Evolutionary conservation across 805 yeast genomes (phyloP).

Genomic region (Yarrowia deformans): DNA sequence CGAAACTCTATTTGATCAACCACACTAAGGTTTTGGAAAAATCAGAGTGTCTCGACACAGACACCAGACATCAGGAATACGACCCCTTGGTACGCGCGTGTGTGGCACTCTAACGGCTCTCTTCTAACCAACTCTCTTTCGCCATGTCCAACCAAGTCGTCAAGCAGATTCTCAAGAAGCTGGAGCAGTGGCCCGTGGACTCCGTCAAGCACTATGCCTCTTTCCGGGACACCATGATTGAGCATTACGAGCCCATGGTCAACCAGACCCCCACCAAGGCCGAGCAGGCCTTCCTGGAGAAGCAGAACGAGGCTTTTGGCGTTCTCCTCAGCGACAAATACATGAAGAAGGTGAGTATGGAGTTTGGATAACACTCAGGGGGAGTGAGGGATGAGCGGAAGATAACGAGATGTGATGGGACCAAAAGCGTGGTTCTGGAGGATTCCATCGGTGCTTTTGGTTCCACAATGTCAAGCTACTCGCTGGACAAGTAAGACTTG

Average conservation of each 20-base stretch:
- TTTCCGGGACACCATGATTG: constrained; percentile 35
- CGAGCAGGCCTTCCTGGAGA: constrained; percentile 32
- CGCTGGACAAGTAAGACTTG: too few relatives aligned
- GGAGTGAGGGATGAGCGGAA: background rate
- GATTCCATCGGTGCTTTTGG: too few relatives aligned
- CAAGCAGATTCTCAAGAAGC: constrained; percentile 36
- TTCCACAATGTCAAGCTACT: too few relatives aligned
- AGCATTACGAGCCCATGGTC: constrained; percentile 36
- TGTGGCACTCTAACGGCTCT: constrained; percentile 25
- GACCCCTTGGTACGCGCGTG: constrained; percentile 5
- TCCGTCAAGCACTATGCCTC: constrained; percentile 38
- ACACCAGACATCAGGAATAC: background rate
- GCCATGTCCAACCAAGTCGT: constrained; percentile 32
- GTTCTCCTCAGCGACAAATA: constrained; percentile 31
- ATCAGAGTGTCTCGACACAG: background rate
- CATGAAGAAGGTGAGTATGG: constrained; percentile 37
- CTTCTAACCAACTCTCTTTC: background rate
- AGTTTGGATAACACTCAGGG: too few relatives aligned
- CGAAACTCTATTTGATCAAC: background rate
- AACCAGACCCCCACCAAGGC: constrained; percentile 32
- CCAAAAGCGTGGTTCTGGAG: too few relatives aligned
- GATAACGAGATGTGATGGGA: too few relatives aligned
- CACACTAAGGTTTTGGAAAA: constrained; percentile 26
- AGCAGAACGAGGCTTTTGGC: constrained; percentile 37
- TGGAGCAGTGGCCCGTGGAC: constrained; percentile 38